Base-by-base conservation (phyloP, 257 asterid genomes). In the Ligustrum vulgare region DNA sequence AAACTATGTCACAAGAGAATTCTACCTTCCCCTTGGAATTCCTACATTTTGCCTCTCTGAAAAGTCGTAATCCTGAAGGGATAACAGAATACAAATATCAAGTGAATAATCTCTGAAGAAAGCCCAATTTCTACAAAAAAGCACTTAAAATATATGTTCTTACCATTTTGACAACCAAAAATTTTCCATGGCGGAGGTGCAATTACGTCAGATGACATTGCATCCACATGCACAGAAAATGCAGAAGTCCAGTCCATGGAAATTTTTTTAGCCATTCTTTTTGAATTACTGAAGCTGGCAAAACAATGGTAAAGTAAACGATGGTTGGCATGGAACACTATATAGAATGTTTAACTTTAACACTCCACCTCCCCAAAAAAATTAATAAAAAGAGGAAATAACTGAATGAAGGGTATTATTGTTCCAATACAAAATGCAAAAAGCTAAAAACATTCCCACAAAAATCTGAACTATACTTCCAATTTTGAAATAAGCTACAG, bases 121-220 rank as follows among this genome's bases (percentile, higher is more conserved):
- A 20, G 49, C 11, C n/a, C 49, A 70, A 25, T 60, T 3, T 45
- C 45, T 62, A 74, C 31, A n/a, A 31, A 22, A 58, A 13, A 23
- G 45, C 69, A 3, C 1, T 12, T 9, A 70, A 65, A n/a, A 37
- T 37, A 16, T 43, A 8, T 32, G 25, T 64, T 4, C 18, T 56
- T 86, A 93, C 98, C 98, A 71, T 91, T 87, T 79, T 93, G 87
- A 83, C 88, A 91, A 72, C 96, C 94, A 75, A 91, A 93, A 84
- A 93, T 89, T 79, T 87, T 91, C 98, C 98, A 93, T 0, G 96
- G 88, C 16, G 92, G 89, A 84, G 98, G 92, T 80, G 92, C 89
- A 66, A 91, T 84, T 72, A 91, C 92, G 74, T 93, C 97, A 1
- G 91, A 86, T 45, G 93, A 84, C 94, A 87, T 87, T 32, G 91